These are phyloP conservation scores for Rostrohypoxylon terebratum DNA, from an alignment of 495 filamentous ascomycete species.

Conservation along the genomic window DNA sequence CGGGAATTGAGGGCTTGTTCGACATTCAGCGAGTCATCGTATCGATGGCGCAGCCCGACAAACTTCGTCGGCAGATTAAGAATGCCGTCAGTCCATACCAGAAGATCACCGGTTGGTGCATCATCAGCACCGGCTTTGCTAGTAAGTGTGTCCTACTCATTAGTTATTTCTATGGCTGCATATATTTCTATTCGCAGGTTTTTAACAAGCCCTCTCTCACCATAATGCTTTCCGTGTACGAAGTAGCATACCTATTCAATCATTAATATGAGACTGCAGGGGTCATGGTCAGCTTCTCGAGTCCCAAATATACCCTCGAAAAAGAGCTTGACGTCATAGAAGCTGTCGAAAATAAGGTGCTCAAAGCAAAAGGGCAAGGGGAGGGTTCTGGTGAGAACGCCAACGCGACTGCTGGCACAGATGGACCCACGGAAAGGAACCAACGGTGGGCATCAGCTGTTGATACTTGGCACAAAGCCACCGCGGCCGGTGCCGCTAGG, in stretches of 20 bases:
- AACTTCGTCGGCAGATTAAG: conserved; percentile 48
- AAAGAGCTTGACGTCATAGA: conserved; percentile 55
- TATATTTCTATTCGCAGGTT: not conserved
- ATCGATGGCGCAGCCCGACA: conserved; percentile 49
- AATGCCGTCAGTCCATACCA: conserved; percentile 46
- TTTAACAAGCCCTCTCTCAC: not conserved
- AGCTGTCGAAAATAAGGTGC: conserved; percentile 46
- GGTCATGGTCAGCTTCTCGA: conserved; percentile 54
- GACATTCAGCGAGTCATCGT: conserved; percentile 58
- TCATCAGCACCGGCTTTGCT: conserved; percentile 54
- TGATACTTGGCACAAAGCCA: conserved; percentile 14
- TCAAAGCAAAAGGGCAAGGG: conserved; percentile 36
- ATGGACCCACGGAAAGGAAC: conserved; percentile 15
- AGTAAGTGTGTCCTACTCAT: conserved; percentile 16
- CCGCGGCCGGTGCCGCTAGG: conserved; percentile 5
- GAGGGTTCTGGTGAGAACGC: not conserved
- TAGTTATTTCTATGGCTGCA: not conserved
- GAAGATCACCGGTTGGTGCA: conserved; percentile 53
- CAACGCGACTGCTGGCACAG: not conserved
- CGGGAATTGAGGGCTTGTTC: conserved; percentile 55
- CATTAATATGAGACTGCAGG: conserved; percentile 4
- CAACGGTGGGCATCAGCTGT: not conserved
- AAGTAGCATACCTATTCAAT: too few relatives aligned
- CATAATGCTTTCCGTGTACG: not conserved
- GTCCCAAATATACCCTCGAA: conserved; percentile 49